These are phyloP conservation scores for Kodamaea neixiangensis DNA, from an alignment of 805 yeast genomes.

Conservation along the genomic window DNA sequence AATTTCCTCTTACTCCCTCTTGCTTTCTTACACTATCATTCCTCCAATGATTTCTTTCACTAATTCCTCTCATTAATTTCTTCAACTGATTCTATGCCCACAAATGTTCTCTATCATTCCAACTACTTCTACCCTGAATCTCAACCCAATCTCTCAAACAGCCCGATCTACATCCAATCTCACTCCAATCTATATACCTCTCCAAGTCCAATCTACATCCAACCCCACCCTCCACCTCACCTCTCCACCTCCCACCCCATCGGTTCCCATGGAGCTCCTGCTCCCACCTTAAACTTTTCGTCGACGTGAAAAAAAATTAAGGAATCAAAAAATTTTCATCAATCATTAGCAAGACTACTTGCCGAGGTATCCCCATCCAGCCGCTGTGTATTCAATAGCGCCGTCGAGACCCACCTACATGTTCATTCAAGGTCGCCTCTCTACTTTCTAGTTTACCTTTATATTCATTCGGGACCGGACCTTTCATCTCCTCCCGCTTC, in stretches of 20 bases:
- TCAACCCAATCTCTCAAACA: too few species aligned
- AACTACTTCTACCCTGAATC: too few species aligned
- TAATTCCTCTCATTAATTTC: too few species aligned
- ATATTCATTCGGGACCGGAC: background rate
- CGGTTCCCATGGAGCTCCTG: background rate
- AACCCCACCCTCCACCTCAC: background rate
- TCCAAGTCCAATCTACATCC: too few species aligned
- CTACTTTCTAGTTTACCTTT: background rate
- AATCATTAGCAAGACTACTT: background rate
- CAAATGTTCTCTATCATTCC: too few species aligned
- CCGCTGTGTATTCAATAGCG: background rate
- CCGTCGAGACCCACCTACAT: background rate
- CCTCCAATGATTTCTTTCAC: too few species aligned
- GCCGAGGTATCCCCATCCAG: background rate
- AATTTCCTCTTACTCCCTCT: too few species aligned
- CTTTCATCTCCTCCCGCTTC: background rate
- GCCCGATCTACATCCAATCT: too few species aligned
- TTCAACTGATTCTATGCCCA: too few species aligned
- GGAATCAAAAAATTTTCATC: slow-evolving; percentile 2
- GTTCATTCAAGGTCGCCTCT: background rate
- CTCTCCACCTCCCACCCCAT: background rate
- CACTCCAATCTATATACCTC: too few species aligned
- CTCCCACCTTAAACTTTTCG: slow-evolving; percentile 1
- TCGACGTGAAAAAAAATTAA: background rate
- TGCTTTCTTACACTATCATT: too few species aligned